phyloP scores from a whole-genome alignment of 352 stramenopile species.

The Pythium rishiriense region DNA sequence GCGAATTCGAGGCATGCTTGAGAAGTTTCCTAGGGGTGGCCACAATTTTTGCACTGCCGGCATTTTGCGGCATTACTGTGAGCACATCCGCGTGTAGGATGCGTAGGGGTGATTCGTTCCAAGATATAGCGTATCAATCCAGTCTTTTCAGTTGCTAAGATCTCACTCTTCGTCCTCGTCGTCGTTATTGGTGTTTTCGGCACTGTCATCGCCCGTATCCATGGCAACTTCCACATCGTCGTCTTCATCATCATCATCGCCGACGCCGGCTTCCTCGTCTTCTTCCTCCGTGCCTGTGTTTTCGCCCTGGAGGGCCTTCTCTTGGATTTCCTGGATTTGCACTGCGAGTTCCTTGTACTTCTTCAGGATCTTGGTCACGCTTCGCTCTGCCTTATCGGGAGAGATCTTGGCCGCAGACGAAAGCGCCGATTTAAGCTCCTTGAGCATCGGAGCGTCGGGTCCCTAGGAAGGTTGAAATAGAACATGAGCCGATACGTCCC shows the following conservation, averaged over 20 bases:
- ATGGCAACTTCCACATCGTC: slow-evolving; percentile 10
- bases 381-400: slow-evolving; percentile 64
- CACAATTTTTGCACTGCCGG: no score
- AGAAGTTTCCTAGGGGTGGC: no score
- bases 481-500: no score
- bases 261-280: slow-evolving; percentile 29
- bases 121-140: no score
- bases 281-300: slow-evolving; percentile 47
- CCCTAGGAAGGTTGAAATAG: no score
- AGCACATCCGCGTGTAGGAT: no score
- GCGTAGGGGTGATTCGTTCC: no score
- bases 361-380: slow-evolving; percentile 71
- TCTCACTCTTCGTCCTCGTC: slow-evolving; percentile 30
- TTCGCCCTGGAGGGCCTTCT: slow-evolving; percentile 52
- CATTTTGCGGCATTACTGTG: no score
- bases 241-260: slow-evolving; percentile 30
- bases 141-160: no score
- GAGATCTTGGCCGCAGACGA: slow-evolving; percentile 57
- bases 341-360: slow-evolving; percentile 66
- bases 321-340: slow-evolving; percentile 68
- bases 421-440: slow-evolving; percentile 62
- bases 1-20: no score
- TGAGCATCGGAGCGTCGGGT: slow-evolving; percentile 46
- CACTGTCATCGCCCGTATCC: slow-evolving; percentile 18
- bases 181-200: slow-evolving; percentile 28